Conservation (phyloP, 2,329 filamentous ascomycete species). For the Aspergillus eucalypticola region DNA sequence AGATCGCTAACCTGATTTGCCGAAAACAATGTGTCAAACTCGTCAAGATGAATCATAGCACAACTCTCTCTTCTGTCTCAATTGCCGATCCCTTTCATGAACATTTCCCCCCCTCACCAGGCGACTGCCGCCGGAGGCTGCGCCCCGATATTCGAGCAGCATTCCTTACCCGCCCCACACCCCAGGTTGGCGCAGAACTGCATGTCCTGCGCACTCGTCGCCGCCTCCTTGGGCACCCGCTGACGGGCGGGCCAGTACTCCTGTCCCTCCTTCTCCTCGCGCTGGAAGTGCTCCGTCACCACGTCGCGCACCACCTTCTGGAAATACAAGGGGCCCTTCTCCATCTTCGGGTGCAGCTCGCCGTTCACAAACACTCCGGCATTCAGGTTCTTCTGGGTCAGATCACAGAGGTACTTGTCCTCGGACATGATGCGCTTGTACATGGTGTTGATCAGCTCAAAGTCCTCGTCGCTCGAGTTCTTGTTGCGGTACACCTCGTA, state of each 20-base stretch:
- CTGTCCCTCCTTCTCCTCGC: constrained; percentile 47
- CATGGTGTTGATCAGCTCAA: constrained; percentile 56
- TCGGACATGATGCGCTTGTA: constrained; percentile 66
- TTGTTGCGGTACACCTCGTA: constrained; percentile 67
- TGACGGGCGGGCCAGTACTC: constrained; percentile 57
- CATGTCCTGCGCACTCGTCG: constrained; percentile 32
- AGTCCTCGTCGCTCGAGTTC: constrained; percentile 58
- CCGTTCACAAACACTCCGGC: constrained; percentile 62
- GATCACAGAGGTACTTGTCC: constrained; percentile 62
- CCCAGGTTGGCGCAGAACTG: constrained; percentile 32
- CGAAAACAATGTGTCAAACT: too few species aligned
- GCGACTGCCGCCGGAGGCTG: constrained; percentile 4
- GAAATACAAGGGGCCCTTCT: constrained; percentile 59
- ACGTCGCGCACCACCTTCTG: constrained; percentile 54
- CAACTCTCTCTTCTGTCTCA: too few species aligned
- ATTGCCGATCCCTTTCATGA: too few species aligned
- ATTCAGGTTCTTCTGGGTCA: constrained; percentile 61
- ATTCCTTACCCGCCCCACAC: constrained; percentile 1
- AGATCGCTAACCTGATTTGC: too few species aligned
- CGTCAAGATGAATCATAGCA: too few species aligned
- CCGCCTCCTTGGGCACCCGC: constrained; percentile 28
- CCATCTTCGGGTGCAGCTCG: constrained; percentile 59
- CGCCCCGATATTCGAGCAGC: constrained; percentile 2
- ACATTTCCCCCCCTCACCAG: background rate
- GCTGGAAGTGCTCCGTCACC: constrained; percentile 48